Evolutionary conservation across 768 basidiomycete genomes (phyloP), one percentile per base, ranked within the genome.

Genomic region (Agaricus sinodeliciosus): DNA sequence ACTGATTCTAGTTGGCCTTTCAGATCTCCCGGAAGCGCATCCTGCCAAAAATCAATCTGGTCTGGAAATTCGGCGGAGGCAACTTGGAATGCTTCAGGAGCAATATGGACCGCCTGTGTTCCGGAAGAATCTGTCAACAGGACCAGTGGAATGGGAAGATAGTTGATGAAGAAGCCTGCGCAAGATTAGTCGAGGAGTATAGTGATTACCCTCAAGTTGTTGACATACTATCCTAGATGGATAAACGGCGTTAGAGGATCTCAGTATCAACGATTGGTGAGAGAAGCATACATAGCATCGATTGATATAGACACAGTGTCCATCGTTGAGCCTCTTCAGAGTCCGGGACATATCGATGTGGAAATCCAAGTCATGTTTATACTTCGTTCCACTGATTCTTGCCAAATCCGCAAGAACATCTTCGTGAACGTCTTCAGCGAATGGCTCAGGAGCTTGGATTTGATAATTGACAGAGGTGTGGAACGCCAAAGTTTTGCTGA

Each of bases 381-480:
- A 82, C 3, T 57, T 51, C 54, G 72, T 69, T 22, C 58, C 59
- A 36, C 66, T 70, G 55, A 81, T 80, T 26, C 78, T 70, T 4
- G 72, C 75, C 35, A 84, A 63, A 58, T 82, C 81, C 4, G 64
- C 68, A 4, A 74, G 62, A 15, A 84, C 57, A 54, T 85, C 74
- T 57, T 82, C 81, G 49, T 82, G 81, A 7, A 83, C 80, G 50
- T 79, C 78, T 1, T 62, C 55, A 12, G 67, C 63, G 60, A 81
- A 84, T 4, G 80, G 81, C 35, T 64, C 60, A 1, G 81, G 81
- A 0, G 81, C 80, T 39, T 63, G 63, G 43, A 78, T 71, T 60
- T 82, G 72, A 55, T 81, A 84, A 63, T 82, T 82, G 25, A 78
- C 74, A 1, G 81, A 82, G 0, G 81, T 79, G 59, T 84, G 82